Base-by-base conservation (phyloP, 441 rosid species). In the Gossypium laxum region DNA sequence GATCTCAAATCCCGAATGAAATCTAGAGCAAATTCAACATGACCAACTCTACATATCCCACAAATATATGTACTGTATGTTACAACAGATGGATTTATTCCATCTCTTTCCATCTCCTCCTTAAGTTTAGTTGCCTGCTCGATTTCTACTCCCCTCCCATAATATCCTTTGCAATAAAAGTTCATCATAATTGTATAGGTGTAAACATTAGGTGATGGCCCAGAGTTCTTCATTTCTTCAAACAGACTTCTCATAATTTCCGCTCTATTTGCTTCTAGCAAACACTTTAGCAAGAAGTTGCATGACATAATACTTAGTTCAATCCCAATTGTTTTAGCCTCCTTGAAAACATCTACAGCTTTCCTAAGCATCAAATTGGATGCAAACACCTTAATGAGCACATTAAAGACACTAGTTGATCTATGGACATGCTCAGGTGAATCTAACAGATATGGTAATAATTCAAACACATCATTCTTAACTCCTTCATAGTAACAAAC, bases 211-310 rank as follows among this genome's bases (percentile, higher is more conserved):
- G 87, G 88, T 19, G 72, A 77, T 1, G 82, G 84, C 41, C 88
- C 88, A 8, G 67, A 78, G 58, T 72, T 71, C 77, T 81, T 85
- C 77, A 85, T 73, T 28, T 75, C 79, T 38, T 80, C 79, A 64
- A 80, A 83, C 70, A 85, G 67, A 24, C 67, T 72, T 67, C 32
- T 72, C 28, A 76, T 75, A 32, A 52, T 15, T 48, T 75, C 82
- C 34, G 18, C 75, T 17, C 74, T 64, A 61, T 73, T 77, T 17
- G 76, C 80, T 75, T 88, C 83, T 51, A 74, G 64, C 48, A 71
- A 77, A 75, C 85, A 81, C 72, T 88, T 88, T 59, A 86, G 87
- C 80, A 86, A 77, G 82, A 84, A 88, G 79, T 88, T 88, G 75
- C 87, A 84, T 0, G 88, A 77, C 24, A 4, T 47, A 14, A 84